Conservation (phyloP, 2,329 filamentous ascomycete species). For the Pseudodiploospora longispora region DNA sequence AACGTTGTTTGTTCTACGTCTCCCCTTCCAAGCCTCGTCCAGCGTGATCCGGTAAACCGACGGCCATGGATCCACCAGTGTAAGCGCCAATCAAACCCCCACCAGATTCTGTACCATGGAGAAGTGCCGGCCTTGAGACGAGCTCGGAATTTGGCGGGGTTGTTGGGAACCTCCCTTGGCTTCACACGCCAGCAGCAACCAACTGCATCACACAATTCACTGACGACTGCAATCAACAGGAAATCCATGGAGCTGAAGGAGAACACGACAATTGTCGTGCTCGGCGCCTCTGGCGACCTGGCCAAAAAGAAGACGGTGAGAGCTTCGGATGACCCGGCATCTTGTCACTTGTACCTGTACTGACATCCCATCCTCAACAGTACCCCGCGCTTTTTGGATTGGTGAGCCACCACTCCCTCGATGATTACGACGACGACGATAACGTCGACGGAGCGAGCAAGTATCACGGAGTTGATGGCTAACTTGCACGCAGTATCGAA, state of each 20-base stretch:
- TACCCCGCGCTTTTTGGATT: conserved; percentile 96
- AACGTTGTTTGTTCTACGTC: background rate
- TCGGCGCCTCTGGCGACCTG: conserved; percentile 93
- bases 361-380: conserved; percentile 33
- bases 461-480: background rate
- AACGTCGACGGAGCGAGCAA: background rate
- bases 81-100: conserved; percentile 4
- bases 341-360: conserved; percentile 3
- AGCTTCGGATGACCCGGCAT: conserved; percentile 9
- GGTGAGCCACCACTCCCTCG: conserved; percentile 49
- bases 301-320: conserved; percentile 99
- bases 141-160: conserved; percentile 6
- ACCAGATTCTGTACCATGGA: conserved; percentile 2
- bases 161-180: background rate
- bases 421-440: background rate
- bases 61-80: conserved; percentile 9
- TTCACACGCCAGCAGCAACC: background rate
- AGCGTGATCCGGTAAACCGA: conserved; percentile 5
- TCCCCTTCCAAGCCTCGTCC: background rate
- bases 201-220: background rate
- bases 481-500: conserved; percentile 64
- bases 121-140: background rate
- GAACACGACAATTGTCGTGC: conserved; percentile 92
- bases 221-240: conserved; percentile 13
- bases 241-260: conserved; percentile 95